These are phyloP conservation scores for Neospermospora avenae DNA, from an alignment of 2,329 filamentous ascomycete species.

Conservation along the genomic window DNA sequence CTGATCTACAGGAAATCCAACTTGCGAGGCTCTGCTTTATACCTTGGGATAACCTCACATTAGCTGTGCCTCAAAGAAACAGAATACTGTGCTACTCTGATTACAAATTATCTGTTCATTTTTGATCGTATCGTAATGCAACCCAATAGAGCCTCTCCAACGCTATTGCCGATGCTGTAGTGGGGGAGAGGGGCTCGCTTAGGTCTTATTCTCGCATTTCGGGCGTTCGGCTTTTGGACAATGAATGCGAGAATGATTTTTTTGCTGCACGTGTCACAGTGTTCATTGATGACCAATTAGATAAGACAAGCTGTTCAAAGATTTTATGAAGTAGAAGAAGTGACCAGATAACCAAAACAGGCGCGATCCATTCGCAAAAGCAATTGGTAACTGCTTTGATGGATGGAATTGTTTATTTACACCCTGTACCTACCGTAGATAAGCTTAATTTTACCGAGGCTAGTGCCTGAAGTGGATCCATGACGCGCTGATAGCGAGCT, in stretches of 20 bases:
- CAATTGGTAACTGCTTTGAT: too few relatives aligned
- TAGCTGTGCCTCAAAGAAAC: neutral
- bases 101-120: too few relatives aligned
- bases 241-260: neutral
- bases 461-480: neutral
- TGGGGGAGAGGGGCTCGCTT: neutral
- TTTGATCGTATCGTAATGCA: neutral
- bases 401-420: neutral
- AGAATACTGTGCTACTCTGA: neutral
- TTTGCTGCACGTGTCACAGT: neutral
- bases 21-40: neutral
- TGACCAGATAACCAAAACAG: neutral
- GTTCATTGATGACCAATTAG: neutral
- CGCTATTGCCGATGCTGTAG: neutral
- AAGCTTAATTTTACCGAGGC: neutral
- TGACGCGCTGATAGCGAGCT: neutral
- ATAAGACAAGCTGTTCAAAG: neutral
- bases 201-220: neutral
- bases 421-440: neutral
- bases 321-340: too few relatives aligned
- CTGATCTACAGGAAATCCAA: neutral
- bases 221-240: neutral
- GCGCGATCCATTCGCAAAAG: too few relatives aligned
- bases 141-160: neutral
- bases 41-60: neutral